Base-by-base conservation (phyloP, 2,329 filamentous ascomycete species). In the Colletotrichum incanum region DNA sequence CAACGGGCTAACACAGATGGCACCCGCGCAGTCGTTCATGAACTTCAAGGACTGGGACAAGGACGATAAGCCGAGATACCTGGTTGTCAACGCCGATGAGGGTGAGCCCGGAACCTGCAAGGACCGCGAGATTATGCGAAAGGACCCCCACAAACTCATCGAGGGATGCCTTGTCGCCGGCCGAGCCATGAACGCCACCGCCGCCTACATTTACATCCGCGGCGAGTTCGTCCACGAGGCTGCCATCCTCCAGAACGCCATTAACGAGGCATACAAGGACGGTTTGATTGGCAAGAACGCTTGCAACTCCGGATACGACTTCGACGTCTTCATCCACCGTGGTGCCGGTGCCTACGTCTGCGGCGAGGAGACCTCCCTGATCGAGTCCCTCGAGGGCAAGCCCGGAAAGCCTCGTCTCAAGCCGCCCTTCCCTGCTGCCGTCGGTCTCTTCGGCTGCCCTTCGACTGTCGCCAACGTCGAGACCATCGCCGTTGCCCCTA, bases 1-100 rank as follows among this genome's bases (percentile, higher is more conserved):
- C 34, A 49, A 49, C 26, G 52, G 59, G 62, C 49, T 67, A 59
- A 71, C 55, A 58, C 58, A 28, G 37, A 37, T 55, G 63, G 45
- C 54, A 72, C 74, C 58, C 73, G 26, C 41, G 52, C 80, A 97
- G 95, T 98, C 95, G 61, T 99, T 99, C 85, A 99, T 99, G 96
- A 99, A 99, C 89, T 95, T 96, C 89, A 98, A 98, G 86, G 96
- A 95, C 79, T 99, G 96, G 96, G 96, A 99, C 80, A 97, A 99
- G 86, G 96, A 98, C 83, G 93, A 85, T 78, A 97, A 97, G 86
- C 96, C 96, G 76, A 92, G 96, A 80, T 99, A 99, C 82, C 88
- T 99, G 67, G 96, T 99, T 74, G 94, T 99, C 86, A 99, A 99
- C 81, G 96, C 96, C 77, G 96, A 99, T 83, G 96, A 99, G 87